Conservation (phyloP, 805 yeast genomes). For the Candida stauntonica region DNA sequence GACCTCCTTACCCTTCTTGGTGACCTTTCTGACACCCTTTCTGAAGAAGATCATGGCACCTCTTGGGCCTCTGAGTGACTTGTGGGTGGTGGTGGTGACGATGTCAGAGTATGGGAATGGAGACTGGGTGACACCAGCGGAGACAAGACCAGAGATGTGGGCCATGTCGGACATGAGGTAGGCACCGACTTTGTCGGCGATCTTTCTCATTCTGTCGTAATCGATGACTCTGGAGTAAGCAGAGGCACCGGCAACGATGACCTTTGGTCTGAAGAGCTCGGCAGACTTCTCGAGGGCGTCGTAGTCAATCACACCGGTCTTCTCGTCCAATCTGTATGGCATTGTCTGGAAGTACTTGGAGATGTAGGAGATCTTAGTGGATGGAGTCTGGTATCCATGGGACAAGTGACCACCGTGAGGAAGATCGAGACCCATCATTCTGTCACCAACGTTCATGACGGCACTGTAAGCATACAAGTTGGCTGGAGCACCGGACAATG, state of each 20-base stretch:
- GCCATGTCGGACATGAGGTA: slow-evolving; percentile 97
- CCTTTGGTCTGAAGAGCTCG: slow-evolving; percentile 88
- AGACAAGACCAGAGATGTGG: slow-evolving; percentile 92
- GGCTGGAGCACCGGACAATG: slow-evolving; percentile 96
- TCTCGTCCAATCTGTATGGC: slow-evolving; percentile 93
- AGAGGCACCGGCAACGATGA: slow-evolving; percentile 95
- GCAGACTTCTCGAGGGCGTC: slow-evolving; percentile 93
- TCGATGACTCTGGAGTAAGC: slow-evolving; percentile 97
- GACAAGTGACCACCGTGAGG: slow-evolving; percentile 99
- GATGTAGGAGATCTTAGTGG: slow-evolving; percentile 90
- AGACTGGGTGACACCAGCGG: slow-evolving; percentile 93
- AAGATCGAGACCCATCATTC: slow-evolving; percentile 95
- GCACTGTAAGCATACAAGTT: slow-evolving; percentile 96
- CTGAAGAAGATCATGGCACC: slow-evolving; percentile 99
- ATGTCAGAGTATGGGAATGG: slow-evolving; percentile 97
- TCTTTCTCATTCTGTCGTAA: slow-evolving; percentile 92
- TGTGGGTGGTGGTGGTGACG: slow-evolving; percentile 98
- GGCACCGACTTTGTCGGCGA: slow-evolving; percentile 97
- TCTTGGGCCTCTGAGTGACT: slow-evolving; percentile 98
- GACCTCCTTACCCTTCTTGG: slow-evolving; percentile 89
- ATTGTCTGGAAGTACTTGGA: slow-evolving; percentile 96
- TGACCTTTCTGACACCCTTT: slow-evolving; percentile 85
- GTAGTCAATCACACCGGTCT: slow-evolving; percentile 93
- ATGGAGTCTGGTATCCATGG: slow-evolving; percentile 95
- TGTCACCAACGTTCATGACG: slow-evolving; percentile 89